Evolutionary conservation across 2,329 filamentous ascomycete genomes (phyloP).

Genomic region (Colletotrichum phormii): DNA sequence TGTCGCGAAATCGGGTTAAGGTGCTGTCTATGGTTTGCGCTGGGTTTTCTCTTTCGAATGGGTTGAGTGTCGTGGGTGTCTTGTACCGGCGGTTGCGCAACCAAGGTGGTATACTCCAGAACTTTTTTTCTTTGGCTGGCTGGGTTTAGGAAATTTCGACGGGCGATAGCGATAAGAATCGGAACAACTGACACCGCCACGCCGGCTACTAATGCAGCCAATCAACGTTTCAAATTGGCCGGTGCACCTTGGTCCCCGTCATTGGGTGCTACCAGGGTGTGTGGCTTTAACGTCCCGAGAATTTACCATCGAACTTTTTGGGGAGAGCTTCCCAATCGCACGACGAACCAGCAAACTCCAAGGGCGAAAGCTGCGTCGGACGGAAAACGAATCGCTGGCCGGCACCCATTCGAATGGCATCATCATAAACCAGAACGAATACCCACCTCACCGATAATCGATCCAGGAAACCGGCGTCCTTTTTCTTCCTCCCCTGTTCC

Average conservation of each 20-base stretch:
- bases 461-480: constrained; percentile 34
- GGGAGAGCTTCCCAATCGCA: constrained; percentile 23
- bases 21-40: neutral
- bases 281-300: constrained; percentile 32
- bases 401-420: constrained; percentile 19
- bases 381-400: neutral
- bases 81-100: neutral
- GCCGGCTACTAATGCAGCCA: constrained; percentile 16
- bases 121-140: constrained; percentile 37
- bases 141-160: constrained; percentile 36
- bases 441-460: neutral
- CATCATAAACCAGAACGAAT: constrained; percentile 1
- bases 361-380: constrained; percentile 30
- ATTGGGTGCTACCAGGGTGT: neutral
- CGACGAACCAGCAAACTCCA: constrained; percentile 26
- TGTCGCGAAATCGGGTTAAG: neutral
- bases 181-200: constrained; percentile 35
- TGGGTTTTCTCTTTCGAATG: neutral
- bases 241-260: neutral
- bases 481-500: neutral
- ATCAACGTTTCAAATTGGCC: constrained; percentile 29
- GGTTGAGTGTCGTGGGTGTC: constrained; percentile 22
- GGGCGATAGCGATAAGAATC: constrained; percentile 31
- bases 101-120: constrained; percentile 27
- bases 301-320: constrained; percentile 36